A percentile compares a stretch with the other conserved stretches of the same genome.
These are phyloP conservation scores for Phytophthora ramorum DNA, from an alignment of 352 stramenopile species.

Conservation along the genomic window DNA sequence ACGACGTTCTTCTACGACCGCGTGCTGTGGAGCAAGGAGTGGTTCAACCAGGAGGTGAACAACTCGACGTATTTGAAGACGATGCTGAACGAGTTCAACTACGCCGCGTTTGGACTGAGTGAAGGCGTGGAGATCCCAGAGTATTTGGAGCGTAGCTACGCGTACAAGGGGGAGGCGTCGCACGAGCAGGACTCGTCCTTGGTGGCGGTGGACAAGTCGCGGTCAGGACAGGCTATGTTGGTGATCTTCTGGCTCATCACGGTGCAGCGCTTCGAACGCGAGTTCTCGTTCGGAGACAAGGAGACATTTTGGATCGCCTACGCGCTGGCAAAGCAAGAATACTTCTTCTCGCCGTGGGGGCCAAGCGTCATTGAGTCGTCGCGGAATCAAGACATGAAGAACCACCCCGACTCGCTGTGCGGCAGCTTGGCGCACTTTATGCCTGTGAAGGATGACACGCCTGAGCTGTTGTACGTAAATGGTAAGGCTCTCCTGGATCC, in stretches of 20 bases:
- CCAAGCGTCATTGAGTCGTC: conserved; percentile 51
- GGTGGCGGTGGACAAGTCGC: conserved; percentile 51
- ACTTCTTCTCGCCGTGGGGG: conserved; percentile 69
- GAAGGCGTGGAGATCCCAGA: conserved; percentile 25
- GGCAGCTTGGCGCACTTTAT: conserved; percentile 66
- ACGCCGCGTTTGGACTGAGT: conserved; percentile 39
- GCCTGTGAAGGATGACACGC: conserved; percentile 36
- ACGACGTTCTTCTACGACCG: conserved; percentile 53
- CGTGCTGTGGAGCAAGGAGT: conserved; percentile 34
- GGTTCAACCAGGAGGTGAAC: conserved; percentile 38
- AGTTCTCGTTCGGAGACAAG: conserved; percentile 67
- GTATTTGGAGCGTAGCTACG: conserved; percentile 48
- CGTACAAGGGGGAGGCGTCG: conserved; percentile 46
- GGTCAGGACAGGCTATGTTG: conserved; percentile 39
- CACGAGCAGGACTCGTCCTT: conserved; percentile 76
- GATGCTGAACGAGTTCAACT: conserved; percentile 56
- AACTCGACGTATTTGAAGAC: conserved; percentile 46
- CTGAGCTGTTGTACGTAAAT: conserved; percentile 18
- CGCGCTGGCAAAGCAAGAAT: conserved; percentile 50
- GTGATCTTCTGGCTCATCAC: conserved; percentile 67
- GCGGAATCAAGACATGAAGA: conserved; percentile 54
- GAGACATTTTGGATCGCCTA: conserved; percentile 74
- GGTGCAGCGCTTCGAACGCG: conserved; percentile 49
- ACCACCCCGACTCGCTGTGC: conserved; percentile 59
- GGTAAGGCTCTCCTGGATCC: conserved; percentile 56